Evolutionary conservation across 148 eudicot species (phyloP), one percentile per base, ranked within the genome.

Genomic region (Drosera capensis): DNA sequence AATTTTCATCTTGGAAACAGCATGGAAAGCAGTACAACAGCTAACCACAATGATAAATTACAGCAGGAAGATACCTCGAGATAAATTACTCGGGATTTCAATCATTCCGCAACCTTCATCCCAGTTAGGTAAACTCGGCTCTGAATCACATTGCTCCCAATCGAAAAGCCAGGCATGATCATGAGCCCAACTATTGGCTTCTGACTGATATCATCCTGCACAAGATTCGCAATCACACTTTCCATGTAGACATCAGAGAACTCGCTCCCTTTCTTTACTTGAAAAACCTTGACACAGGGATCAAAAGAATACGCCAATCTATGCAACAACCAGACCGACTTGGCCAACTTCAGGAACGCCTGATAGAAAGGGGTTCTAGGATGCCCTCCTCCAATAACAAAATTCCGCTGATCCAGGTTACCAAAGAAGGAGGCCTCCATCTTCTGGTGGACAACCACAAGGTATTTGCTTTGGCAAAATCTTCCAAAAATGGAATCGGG

Each of bases 81-180:
- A n/a, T n/a, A n/a, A n/a, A n/a, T n/a, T n/a, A n/a, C n/a, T n/a
- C n/a, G n/a, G n/a, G n/a, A n/a, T n/a, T n/a, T n/a, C n/a, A 43
- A 21, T 84, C 68, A 80, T 49, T 80, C 99, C 25, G 74, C 60
- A 35, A 71, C 73, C 62, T 68, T 78, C 60, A 73, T 52, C 36
- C 79, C 95, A 0, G 75, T 78, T 14, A 80, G 55, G 66, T 90
- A 84, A 60, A 84, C 88, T 42, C 61, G 70, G 64, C 82, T 71
- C 64, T 84, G 93, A 51, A 84, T 60, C 56, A 78, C 74, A 34
- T 70, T 70, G 40, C 95, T 95, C 7, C 82, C 85, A 12, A 84
- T 73, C 80, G 80, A 78, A 58, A 90, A 84, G 20, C 95, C 95
- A 14, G 99, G 99, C 99, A 84, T 84, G 19, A 90, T 85, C 95